A percentile compares a stretch with the other conserved stretches of the same genome.
These are phyloP conservation scores for Aspergillus tubingensis DNA, from an alignment of 2,329 filamentous ascomycete species.

Conservation along the genomic window DNA sequence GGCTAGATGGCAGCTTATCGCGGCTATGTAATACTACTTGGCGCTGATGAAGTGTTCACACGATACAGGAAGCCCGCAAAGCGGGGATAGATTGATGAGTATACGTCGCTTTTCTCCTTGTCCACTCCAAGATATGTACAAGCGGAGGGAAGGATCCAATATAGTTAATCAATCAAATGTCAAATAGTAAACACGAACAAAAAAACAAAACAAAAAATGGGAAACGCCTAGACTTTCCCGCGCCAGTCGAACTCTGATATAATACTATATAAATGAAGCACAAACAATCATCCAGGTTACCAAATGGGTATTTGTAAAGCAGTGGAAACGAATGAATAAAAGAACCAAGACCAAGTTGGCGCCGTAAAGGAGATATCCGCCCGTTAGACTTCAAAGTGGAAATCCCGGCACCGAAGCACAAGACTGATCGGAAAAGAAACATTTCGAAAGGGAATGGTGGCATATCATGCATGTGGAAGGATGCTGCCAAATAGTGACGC, in stretches of 20 bases:
- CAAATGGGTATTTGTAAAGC: conserved; percentile 14
- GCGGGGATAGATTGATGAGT: background rate
- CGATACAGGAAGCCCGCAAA: background rate
- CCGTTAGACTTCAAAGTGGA: conserved; percentile 2
- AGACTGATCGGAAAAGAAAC: background rate
- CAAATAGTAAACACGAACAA: background rate
- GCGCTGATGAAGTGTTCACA: background rate
- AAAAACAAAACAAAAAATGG: background rate
- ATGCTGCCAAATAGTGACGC: background rate
- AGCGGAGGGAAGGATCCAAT: background rate
- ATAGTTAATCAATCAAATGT: background rate
- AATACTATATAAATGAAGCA: conserved; percentile 8
- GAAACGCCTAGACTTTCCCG: background rate
- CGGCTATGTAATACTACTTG: background rate
- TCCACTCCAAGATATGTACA: conserved; percentile 1
- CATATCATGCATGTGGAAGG: background rate
- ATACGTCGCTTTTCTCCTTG: background rate
- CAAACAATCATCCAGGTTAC: conserved; percentile 3
- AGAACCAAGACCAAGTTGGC: background rate
- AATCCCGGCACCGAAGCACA: conserved; percentile 3
- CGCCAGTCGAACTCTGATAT: background rate
- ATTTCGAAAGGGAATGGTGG: background rate
- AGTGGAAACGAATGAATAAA: background rate
- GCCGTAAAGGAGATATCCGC: background rate
- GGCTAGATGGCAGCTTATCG: background rate